Conservation (phyloP, 2,329 filamentous ascomycete genomes). For the Ophiocordyceps sinensis region DNA sequence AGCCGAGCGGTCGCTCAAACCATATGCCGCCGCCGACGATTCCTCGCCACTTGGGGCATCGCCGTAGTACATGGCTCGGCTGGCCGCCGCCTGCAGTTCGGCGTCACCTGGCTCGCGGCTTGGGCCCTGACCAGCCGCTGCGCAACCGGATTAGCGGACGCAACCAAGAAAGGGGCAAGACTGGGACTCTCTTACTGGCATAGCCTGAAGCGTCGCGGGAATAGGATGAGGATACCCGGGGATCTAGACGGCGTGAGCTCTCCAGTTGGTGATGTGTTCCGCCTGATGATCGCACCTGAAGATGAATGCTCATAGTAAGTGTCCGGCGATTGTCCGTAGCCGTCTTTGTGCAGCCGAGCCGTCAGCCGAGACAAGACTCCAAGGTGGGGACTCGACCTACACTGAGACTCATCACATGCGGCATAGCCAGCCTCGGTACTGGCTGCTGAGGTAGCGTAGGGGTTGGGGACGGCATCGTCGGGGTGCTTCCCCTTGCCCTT, state of each 20-base stretch:
- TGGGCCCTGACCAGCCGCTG: not conserved
- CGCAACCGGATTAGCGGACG: not conserved
- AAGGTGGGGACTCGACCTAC: not conserved
- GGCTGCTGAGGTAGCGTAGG: not conserved
- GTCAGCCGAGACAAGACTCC: not conserved
- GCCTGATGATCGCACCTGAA: not conserved
- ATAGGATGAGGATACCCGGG: not conserved
- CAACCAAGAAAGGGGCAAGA: not conserved
- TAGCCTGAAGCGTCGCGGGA: not conserved
- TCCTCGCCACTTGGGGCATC: conserved; percentile 3
- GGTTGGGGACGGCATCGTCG: not conserved
- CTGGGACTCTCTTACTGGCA: not conserved
- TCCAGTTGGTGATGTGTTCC: no score
- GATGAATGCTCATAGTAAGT: conserved; percentile 1
- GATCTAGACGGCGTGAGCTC: not conserved
- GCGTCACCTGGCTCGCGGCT: conserved; percentile 5
- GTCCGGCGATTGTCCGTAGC: not conserved
- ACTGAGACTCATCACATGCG: not conserved
- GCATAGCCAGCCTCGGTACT: not conserved
- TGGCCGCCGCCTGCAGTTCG: conserved; percentile 6
- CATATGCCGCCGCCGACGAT: conserved; percentile 8
- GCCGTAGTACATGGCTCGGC: conserved; percentile 6
- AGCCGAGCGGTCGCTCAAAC: conserved; percentile 3
- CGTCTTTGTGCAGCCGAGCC: not conserved
- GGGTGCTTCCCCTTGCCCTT: conserved; percentile 5